Conservation (phyloP, 75 land plant species). For the Cryptomeria japonica region DNA sequence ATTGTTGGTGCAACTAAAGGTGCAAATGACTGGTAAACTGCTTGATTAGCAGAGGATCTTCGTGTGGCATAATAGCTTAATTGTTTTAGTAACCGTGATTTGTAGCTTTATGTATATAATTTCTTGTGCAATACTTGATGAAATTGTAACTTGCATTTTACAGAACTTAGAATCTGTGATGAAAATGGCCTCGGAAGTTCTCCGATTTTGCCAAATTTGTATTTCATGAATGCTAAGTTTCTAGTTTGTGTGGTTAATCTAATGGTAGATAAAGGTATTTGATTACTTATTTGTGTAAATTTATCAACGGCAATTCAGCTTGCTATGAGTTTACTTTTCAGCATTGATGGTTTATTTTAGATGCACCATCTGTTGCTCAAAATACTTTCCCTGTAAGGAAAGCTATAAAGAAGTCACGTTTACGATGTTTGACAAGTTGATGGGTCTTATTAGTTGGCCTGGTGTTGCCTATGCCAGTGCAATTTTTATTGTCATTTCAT, state of each 20-base stretch:
- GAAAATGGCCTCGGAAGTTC: not conserved
- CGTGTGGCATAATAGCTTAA: not conserved
- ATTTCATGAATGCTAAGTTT: not conserved
- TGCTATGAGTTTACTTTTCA: not conserved
- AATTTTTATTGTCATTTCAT: not conserved
- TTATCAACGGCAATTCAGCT: not conserved
- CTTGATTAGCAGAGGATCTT: not conserved
- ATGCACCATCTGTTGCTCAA: not conserved
- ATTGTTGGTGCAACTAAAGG: slow-evolving; percentile 14
- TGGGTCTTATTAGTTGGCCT: not conserved
- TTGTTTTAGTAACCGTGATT: not conserved
- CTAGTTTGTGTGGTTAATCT: not conserved
- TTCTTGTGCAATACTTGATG: not conserved
- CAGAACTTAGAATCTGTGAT: not conserved
- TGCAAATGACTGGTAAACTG: slow-evolving; percentile 5
- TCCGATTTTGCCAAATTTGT: not conserved
- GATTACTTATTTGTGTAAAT: not conserved
- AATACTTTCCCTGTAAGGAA: not conserved
- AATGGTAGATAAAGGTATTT: not conserved
- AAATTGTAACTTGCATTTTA: not conserved
- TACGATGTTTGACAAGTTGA: not conserved
- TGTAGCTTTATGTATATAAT: not conserved
- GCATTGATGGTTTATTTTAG: not conserved
- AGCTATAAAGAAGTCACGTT: not conserved
- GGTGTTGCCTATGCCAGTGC: not conserved